Base-by-base conservation (phyloP, 1,139 yeast species). In the Debaryomyces coudertii region DNA sequence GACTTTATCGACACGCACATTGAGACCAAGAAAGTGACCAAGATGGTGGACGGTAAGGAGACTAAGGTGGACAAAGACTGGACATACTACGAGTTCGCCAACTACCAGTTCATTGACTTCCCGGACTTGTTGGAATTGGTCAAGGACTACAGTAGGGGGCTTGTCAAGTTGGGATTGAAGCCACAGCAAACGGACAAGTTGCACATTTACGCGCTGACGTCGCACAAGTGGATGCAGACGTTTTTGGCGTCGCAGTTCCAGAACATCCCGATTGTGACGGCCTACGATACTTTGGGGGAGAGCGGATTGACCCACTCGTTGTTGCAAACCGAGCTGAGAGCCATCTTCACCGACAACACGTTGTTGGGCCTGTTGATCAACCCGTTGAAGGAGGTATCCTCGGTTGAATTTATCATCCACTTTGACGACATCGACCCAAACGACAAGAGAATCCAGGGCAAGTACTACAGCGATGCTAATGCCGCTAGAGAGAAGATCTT, bases 231-330 rank as follows among this genome's bases (percentile, higher is more conserved):
- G 99, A 80, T 93, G 87, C 89, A 89, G 69, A 79, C 90, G 35
- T 93, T 85, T 54, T 68, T 90, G 54, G 96, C 92, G 12, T 77
- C 88, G 44, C 80, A 82, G 57, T 72, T 90, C 48, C 96, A 90
- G 67, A 71, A 81, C 44, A 83, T 95, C 50, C 89, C 98, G 20
- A 80, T 88, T 51, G 99, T 90, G 38, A 95, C 99, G 24, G 98
- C 99, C 33, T 93, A 93, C 68, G 99, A 93, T 66, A 92, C 99
- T 33, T 77, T 93, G 53, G 99, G 99, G 49, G 96, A 90, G 66
- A 79, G 80, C 36, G 99, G 99, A 30, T 78, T 93, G 62, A 87
- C 86, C 49, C 96, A 88, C 66, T 90, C 97, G 5, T 76, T 93
- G 62, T 76, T 79, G 37, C 89, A 92, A 70, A 89, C 98, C 5